Evolutionary conservation across 1,284 basidiomycete species (phyloP).

Genomic region (Entoloma clypeatum): DNA sequence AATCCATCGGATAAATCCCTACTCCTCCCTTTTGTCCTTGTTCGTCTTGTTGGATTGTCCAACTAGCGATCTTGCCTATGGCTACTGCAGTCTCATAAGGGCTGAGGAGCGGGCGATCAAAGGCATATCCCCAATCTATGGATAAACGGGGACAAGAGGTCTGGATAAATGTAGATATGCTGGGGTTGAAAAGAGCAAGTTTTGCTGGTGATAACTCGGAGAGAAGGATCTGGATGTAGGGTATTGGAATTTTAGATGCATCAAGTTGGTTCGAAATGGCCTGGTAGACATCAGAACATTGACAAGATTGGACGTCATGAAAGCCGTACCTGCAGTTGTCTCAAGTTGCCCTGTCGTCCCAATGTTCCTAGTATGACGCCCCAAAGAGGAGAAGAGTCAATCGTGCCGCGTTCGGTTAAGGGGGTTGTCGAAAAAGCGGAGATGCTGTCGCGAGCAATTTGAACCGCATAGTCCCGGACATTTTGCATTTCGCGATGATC

Average conservation of each 20-base stretch:
- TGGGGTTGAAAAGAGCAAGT: constrained; percentile 76
- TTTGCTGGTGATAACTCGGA: constrained; percentile 97
- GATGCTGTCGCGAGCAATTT: constrained; percentile 66
- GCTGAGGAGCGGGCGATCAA: constrained; percentile 83
- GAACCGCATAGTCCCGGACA: constrained; percentile 76
- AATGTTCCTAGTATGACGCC: constrained; percentile 95
- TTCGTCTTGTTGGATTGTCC: constrained; percentile 44
- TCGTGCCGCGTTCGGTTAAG: constrained; percentile 8
- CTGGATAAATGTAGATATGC: constrained; percentile 89
- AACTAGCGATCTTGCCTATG: constrained; percentile 66
- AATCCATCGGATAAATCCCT: constrained; percentile 91
- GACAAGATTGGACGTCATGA: background rate
- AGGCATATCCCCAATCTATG: constrained; percentile 99
- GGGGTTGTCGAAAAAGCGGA: constrained; percentile 25
- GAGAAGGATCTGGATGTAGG: constrained; percentile 86
- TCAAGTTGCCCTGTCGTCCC: constrained; percentile 90
- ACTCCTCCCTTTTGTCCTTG: constrained; percentile 31
- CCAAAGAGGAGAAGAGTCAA: constrained; percentile 52
- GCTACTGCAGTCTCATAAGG: constrained; percentile 95
- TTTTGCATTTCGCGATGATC: constrained; percentile 86
- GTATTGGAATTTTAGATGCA: constrained; percentile 51
- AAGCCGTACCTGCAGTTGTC: constrained; percentile 69
- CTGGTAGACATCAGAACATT: constrained; percentile 32
- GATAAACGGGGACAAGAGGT: constrained; percentile 94
- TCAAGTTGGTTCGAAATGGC: constrained; percentile 73